Conservation (phyloP, 1,284 basidiomycete species). For the Sporisorium scitamineum region DNA sequence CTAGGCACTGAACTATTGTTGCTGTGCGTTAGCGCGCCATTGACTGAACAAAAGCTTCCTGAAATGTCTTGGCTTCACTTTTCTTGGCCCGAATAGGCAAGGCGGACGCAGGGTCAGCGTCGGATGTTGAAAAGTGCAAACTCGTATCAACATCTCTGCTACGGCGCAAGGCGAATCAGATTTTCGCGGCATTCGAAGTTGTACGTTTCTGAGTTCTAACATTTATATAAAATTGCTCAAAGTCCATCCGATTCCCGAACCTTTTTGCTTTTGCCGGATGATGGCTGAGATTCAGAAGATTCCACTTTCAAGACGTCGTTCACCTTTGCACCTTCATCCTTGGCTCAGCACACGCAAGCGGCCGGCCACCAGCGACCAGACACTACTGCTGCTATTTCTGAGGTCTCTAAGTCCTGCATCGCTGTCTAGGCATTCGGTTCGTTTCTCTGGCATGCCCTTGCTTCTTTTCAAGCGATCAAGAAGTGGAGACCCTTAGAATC, state of each 20-base stretch:
- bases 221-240: not conserved
- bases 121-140: constrained; percentile 34
- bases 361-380: not conserved
- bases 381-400: not conserved
- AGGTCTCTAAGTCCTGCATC: not conserved
- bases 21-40: not conserved
- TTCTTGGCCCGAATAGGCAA: not conserved
- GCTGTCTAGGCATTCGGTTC: not conserved
- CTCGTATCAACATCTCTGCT: constrained; percentile 14
- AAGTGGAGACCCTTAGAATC: not conserved
- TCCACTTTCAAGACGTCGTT: not conserved
- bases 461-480: not conserved
- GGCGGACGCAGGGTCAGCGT: constrained; percentile 9
- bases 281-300: not conserved
- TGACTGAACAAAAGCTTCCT: not conserved
- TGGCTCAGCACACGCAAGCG: not conserved
- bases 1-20: not conserved
- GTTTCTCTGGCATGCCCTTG: not conserved
- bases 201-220: not conserved
- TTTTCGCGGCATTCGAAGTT: constrained; percentile 1
- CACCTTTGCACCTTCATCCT: not conserved
- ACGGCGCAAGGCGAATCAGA: not conserved
- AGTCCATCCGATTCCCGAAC: constrained; percentile 20
- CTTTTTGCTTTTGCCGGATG: constrained; percentile 10
- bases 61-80: not conserved